These are phyloP conservation scores for Euphrasia confusa DNA, from an alignment of 257 asterid species.

Conservation along the genomic window DNA sequence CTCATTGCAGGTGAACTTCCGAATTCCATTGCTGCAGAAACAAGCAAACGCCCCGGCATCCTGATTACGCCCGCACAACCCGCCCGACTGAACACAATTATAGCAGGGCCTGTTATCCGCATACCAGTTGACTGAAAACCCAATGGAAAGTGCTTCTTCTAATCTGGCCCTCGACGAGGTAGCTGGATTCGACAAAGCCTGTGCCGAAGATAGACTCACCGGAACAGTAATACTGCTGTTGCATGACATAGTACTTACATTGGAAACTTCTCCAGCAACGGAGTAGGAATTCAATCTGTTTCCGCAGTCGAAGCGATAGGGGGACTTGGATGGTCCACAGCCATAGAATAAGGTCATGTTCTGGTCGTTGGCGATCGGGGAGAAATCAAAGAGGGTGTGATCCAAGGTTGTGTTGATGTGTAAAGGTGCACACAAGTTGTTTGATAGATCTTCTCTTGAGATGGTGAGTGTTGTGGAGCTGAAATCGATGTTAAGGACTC, in stretches of 20 bases:
- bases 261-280: background rate
- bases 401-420: constrained; percentile 24
- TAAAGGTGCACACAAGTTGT: constrained; percentile 17
- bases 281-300: background rate
- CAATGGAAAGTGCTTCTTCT: background rate
- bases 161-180: background rate
- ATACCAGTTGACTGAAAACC: constrained; percentile 12
- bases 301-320: background rate
- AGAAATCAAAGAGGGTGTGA: constrained; percentile 18
- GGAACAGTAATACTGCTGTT: constrained; percentile 6
- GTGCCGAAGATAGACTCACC: background rate
- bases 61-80: constrained; percentile 45
- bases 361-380: background rate
- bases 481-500: constrained; percentile 8
- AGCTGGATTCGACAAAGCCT: background rate
- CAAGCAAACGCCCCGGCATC: constrained; percentile 31
- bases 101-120: constrained; percentile 20
- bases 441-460: constrained; percentile 36
- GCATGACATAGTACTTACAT: background rate
- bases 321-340: background rate
- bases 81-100: constrained; percentile 33
- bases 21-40: constrained; percentile 23
- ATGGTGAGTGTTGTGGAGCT: background rate
- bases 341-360: constrained; percentile 32
- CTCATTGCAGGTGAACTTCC: background rate